phyloP scores from a whole-genome alignment of 2,329 filamentous ascomycete genomes.

The Chaetomiaceae sp. region DNA sequence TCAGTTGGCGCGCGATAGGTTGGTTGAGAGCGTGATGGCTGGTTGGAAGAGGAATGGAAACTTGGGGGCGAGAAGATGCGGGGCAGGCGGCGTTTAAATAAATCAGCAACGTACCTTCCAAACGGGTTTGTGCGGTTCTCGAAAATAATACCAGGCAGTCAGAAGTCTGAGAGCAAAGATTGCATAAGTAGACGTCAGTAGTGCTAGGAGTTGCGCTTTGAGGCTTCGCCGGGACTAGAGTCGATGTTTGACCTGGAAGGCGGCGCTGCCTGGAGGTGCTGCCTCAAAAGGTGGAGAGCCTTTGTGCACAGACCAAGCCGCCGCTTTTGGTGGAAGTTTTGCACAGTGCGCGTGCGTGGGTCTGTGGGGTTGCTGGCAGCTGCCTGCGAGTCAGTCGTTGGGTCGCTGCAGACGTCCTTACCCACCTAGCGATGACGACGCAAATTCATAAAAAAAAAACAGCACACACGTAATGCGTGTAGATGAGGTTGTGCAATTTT shows the following conservation, averaged over 20 bases:
- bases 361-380: neutral
- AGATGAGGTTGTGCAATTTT: too few relatives aligned
- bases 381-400: too few relatives aligned
- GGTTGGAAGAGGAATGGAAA: neutral
- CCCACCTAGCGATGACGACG: too few relatives aligned
- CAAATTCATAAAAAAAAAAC: too few relatives aligned
- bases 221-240: neutral
- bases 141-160: neutral
- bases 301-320: too few relatives aligned
- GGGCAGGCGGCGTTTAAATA: neutral
- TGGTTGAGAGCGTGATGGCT: neutral
- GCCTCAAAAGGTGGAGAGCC: neutral
- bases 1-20: neutral
- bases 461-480: too few relatives aligned
- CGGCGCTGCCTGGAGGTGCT: neutral
- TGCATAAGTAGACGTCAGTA: too few relatives aligned
- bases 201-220: neutral
- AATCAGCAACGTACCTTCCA: neutral
- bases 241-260: neutral
- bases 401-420: too few relatives aligned
- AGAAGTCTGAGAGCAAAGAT: neutral
- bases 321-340: too few relatives aligned
- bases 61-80: neutral
- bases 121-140: neutral
- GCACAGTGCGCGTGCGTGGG: too few relatives aligned